A percentile compares a stretch with the other conserved stretches of the same genome.
These are phyloP conservation scores for Cladophialophora carrionii DNA, from an alignment of 2,329 filamentous ascomycete genomes.

Conservation along the genomic window DNA sequence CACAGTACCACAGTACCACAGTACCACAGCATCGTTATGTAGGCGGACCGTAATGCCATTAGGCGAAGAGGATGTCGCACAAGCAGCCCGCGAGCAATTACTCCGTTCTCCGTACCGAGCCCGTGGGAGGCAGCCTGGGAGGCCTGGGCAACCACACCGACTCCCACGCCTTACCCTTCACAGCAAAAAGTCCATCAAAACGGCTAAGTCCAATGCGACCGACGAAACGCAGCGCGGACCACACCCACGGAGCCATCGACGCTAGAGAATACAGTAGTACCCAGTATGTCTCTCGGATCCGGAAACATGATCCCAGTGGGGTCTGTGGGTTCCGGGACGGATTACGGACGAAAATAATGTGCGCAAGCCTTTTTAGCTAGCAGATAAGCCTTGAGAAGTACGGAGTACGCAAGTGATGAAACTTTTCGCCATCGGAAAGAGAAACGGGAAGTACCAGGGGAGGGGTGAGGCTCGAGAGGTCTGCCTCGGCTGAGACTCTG, in stretches of 20 bases:
- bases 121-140: too few relatives aligned
- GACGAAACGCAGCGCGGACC: neutral
- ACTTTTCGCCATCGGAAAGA: neutral
- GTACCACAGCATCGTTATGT: neutral
- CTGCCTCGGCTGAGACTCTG: neutral
- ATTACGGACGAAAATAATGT: neutral
- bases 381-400: neutral
- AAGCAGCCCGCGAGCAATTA: too few relatives aligned
- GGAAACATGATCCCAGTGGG: neutral
- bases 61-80: too few relatives aligned
- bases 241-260: neutral
- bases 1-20: neutral
- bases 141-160: too few relatives aligned
- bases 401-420: too few relatives aligned
- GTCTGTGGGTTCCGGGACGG: too few relatives aligned
- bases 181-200: neutral
- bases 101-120: too few relatives aligned
- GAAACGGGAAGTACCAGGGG: too few relatives aligned
- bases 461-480: too few relatives aligned
- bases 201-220: neutral
- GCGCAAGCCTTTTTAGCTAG: neutral
- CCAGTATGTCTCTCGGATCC: neutral
- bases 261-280: too few relatives aligned
- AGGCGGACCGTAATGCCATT: neutral
- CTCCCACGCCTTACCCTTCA: neutral